Percentiles rank a stretch among this genome's conserved stretches.
Evolutionary conservation across 306 rosid genomes (phyloP).

Genomic region (Cicer bijugum): DNA sequence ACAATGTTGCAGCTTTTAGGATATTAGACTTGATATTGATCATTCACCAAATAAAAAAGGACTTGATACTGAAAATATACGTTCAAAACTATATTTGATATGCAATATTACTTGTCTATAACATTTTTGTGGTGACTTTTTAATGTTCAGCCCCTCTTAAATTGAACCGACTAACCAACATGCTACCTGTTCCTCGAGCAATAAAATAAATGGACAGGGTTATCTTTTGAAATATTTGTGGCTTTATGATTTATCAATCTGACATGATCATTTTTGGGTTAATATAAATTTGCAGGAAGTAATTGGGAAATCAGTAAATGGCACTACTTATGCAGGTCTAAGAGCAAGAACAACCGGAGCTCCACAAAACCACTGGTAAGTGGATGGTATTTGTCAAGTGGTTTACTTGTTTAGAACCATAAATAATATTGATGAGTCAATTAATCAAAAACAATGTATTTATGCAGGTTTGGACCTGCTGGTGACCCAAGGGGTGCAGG

Average conservation of each 20-base stretch:
- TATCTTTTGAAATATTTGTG: not conserved
- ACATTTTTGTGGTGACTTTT: not conserved
- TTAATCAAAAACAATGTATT: slow-evolving; percentile 27
- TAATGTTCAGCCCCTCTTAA: slow-evolving; percentile 11
- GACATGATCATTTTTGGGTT: slow-evolving; percentile 30
- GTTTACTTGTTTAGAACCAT: not conserved
- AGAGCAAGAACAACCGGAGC: slow-evolving; percentile 98
- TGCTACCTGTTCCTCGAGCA: not conserved
- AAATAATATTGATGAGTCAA: slow-evolving; percentile 3
- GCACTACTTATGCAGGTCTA: slow-evolving; percentile 91
- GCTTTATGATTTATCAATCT: slow-evolving; percentile 23
- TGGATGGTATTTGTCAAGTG: not conserved
- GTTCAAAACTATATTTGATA: not conserved
- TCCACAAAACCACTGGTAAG: slow-evolving; percentile 93
- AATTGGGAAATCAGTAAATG: slow-evolving; percentile 82
- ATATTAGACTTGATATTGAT: too few relatives aligned
- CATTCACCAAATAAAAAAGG: too few relatives aligned
- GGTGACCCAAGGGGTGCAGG: slow-evolving; percentile 99
- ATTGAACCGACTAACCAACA: not conserved
- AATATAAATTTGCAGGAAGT: slow-evolving; percentile 67
- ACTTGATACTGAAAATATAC: too few relatives aligned
- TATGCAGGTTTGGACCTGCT: slow-evolving; percentile 91
- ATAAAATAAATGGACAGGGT: not conserved
- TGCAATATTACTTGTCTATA: not conserved
- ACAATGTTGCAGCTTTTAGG: not conserved